These are phyloP conservation scores for Zoysia pacifica DNA, from an alignment of 176 grass and related monocot genomes.

Conservation along the genomic window DNA sequence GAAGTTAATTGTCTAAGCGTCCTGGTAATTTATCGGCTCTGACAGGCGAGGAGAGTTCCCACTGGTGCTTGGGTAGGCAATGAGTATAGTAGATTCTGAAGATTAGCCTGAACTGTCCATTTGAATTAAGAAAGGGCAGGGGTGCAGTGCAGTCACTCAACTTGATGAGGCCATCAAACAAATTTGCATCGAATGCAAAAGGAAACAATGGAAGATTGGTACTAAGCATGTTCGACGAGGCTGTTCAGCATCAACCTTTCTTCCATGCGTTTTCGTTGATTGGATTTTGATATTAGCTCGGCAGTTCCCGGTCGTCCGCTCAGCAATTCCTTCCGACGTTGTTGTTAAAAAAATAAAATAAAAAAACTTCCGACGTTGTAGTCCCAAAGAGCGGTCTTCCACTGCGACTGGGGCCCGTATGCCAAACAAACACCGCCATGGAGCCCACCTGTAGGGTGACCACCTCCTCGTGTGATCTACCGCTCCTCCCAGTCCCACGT, in stretches of 20 bases:
- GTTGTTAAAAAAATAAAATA: too few relatives aligned
- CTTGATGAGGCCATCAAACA: background rate
- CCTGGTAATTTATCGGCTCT: constrained; percentile 42
- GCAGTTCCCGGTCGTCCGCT: background rate
- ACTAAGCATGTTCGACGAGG: too few relatives aligned
- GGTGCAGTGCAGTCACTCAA: background rate
- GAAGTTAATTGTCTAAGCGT: background rate
- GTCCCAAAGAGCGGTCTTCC: background rate
- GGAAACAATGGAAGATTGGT: too few relatives aligned
- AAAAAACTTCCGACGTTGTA: background rate
- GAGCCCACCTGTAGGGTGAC: constrained; percentile 1
- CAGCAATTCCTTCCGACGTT: too few relatives aligned
- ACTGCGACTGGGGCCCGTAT: background rate
- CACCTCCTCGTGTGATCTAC: constrained; percentile 31
- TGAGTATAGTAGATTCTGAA: constrained; percentile 6
- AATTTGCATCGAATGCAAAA: too few relatives aligned
- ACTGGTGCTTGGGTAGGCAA: constrained; percentile 18
- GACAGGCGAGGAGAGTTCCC: constrained; percentile 8
- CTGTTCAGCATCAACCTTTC: background rate
- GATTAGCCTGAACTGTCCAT: constrained; percentile 10
- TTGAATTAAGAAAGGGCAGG: background rate
- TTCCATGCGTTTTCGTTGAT: background rate
- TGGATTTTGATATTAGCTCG: background rate
- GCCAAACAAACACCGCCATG: background rate
- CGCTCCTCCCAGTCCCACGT: background rate